Conservation (phyloP, 768 basidiomycete species). For the Boletellus ananiceps region DNA sequence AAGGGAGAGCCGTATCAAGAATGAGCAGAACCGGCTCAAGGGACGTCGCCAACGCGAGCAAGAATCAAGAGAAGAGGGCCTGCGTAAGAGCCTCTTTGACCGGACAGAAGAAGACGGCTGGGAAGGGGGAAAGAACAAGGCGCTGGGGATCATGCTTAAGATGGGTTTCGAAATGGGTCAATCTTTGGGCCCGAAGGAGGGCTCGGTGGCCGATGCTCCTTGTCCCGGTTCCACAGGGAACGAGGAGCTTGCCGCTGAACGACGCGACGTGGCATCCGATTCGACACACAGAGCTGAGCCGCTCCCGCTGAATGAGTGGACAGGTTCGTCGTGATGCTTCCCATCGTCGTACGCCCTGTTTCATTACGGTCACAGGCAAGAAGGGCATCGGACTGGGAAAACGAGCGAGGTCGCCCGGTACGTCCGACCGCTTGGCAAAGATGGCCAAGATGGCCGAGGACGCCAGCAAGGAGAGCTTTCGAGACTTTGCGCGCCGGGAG, state of each 20-base stretch:
- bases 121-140: constrained; percentile 54
- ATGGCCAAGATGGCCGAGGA: constrained; percentile 61
- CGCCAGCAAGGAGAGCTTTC: constrained; percentile 52
- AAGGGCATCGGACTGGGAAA: constrained; percentile 72
- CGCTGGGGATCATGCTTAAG: constrained; percentile 86
- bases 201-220: constrained; percentile 4
- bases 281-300: constrained; percentile 57
- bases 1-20: constrained; percentile 53
- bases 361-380: constrained; percentile 49
- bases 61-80: constrained; percentile 72
- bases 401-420: constrained; percentile 60
- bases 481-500: constrained; percentile 65
- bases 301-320: constrained; percentile 75
- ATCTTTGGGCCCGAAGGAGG: constrained; percentile 51
- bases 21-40: constrained; percentile 64
- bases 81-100: constrained; percentile 78
- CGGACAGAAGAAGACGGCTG: constrained; percentile 58
- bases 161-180: constrained; percentile 91
- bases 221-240: neutral
- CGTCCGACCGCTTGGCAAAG: constrained; percentile 63
- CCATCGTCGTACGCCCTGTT: neutral
- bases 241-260: constrained; percentile 4
- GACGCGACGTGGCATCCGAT: neutral
- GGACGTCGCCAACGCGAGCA: constrained; percentile 60
- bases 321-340: constrained; percentile 46